Percentiles rank a stretch among this genome's conserved stretches.
These are phyloP conservation scores for Stygiomarasmius scandens DNA, from an alignment of 1,284 basidiomycete genomes.

Conservation along the genomic window DNA sequence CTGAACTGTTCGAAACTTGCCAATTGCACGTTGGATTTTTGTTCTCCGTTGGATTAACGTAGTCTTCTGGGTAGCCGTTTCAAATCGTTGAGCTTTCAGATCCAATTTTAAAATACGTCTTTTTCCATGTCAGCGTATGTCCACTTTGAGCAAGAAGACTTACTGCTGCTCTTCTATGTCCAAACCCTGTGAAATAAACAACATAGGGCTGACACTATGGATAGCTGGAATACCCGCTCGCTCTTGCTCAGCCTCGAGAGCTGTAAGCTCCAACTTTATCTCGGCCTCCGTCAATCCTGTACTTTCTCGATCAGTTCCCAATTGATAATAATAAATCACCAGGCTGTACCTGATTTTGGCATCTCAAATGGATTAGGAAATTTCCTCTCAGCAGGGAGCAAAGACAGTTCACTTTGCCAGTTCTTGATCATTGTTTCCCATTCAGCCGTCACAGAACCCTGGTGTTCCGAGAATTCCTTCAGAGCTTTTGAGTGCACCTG, in stretches of 20 bases:
- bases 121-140: neutral
- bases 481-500: neutral
- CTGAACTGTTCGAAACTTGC: neutral
- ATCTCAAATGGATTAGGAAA: constrained; percentile 26
- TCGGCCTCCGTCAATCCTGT: constrained; percentile 14
- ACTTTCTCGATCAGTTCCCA: neutral
- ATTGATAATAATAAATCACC: no score
- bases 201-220: constrained; percentile 11
- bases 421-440: constrained; percentile 24
- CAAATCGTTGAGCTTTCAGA: neutral
- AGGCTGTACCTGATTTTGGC: constrained; percentile 7
- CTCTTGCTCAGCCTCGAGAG: constrained; percentile 14
- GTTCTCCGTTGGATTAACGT: neutral
- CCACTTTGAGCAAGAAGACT: neutral
- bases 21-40: neutral
- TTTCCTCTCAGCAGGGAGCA: neutral
- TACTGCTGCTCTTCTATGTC: neutral
- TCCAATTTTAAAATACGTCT: neutral
- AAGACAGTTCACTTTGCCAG: constrained; percentile 27
- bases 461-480: neutral
- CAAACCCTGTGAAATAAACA: constrained; percentile 5
- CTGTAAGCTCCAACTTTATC: constrained; percentile 13
- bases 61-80: neutral
- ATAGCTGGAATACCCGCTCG: neutral
- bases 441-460: neutral